Evolutionary conservation across 176 grass and related monocot species (phyloP), one percentile per base, ranked within the genome.

Genomic region (Aechmea fasciata): DNA sequence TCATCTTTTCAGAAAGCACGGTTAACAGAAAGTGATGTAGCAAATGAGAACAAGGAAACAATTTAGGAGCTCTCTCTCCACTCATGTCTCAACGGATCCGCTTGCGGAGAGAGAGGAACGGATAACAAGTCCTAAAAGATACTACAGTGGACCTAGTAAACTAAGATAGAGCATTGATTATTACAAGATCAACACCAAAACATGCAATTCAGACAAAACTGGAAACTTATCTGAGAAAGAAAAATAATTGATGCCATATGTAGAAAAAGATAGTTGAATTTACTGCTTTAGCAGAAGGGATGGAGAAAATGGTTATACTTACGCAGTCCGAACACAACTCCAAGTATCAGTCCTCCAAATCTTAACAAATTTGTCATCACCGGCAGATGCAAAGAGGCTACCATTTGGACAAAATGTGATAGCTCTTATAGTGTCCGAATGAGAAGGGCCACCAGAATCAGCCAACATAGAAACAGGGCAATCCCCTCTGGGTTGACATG

Each of bases 321-420:
- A 99, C 94, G 90, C 79, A 48, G 94, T 90, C 47, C 19, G 67
- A 51, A 84, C 75, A 75, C 89, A 88, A 51, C 55, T 33, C 87
- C 94, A 99, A 0, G 86, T 79, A 81, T 77, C 75, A 9, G 94
- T 85, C 51, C 67, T 83, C 89, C 89, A 99, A 33, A 99, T 73
- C 75, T 93, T 93, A 48, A 99, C 84, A 71, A 93, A 82, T 61
- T 90, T 99, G 63, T 99, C 84, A 22, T 99, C 94, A 20, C 94
- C 87, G 50, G 87, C 87, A 0, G 89, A 99, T 57, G 75, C 84
- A 47, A 99, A 90, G 7, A 93, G 26, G 26, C n/a, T 50, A 72
- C 87, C 87, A 70, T 74, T 70, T 23, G 25, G 57, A 68, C 80
- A 83, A 63, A 90, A 99, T 15, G 71, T 71, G 51, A 93, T 82